These are phyloP conservation scores for Ormosia semicastrata DNA, from an alignment of 306 rosid genomes.

Conservation along the genomic window DNA sequence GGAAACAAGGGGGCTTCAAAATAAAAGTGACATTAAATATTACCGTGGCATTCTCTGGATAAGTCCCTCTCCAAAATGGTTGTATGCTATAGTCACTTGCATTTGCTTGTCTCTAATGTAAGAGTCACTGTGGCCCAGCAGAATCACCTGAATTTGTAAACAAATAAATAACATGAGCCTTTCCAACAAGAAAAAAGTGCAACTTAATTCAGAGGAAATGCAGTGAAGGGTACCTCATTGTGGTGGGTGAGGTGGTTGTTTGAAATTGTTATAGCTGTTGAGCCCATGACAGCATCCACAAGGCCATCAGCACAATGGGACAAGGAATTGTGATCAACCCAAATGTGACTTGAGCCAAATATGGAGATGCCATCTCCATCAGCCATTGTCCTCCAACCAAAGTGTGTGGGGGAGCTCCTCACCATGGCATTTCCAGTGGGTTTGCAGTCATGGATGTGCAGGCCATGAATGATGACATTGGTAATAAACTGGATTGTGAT, in stretches of 20 bases:
- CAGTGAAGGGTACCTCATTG: slow-evolving; percentile 67
- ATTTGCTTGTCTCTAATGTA: slow-evolving; percentile 87
- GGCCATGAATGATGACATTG: slow-evolving; percentile 82
- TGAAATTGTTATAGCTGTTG: slow-evolving; percentile 89
- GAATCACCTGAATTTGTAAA: slow-evolving; percentile 72
- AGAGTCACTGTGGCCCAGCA: slow-evolving; percentile 94
- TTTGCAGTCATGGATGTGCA: slow-evolving; percentile 88
- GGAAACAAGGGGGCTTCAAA: slow-evolving; percentile 12
- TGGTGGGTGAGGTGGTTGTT: slow-evolving; percentile 99
- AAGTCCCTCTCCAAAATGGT: slow-evolving; percentile 98
- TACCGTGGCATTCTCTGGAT: slow-evolving; percentile 99
- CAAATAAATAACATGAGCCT: slow-evolving; percentile 11
- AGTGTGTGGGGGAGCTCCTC: slow-evolving; percentile 85
- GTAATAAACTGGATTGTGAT: slow-evolving; percentile 87
- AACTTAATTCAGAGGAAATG: background rate
- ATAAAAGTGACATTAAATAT: slow-evolving; percentile 18
- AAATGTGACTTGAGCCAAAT: slow-evolving; percentile 88
- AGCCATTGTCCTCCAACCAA: slow-evolving; percentile 97
- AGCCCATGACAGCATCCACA: slow-evolving; percentile 96
- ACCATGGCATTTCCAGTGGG: slow-evolving; percentile 99
- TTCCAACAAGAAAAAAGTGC: background rate
- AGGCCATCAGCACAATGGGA: slow-evolving; percentile 98
- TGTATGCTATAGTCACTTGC: slow-evolving; percentile 98
- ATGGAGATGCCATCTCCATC: slow-evolving; percentile 95
- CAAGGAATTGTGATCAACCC: slow-evolving; percentile 95